Conservation (phyloP, 345 rosid species). For the Eucalyptus coolabah region DNA sequence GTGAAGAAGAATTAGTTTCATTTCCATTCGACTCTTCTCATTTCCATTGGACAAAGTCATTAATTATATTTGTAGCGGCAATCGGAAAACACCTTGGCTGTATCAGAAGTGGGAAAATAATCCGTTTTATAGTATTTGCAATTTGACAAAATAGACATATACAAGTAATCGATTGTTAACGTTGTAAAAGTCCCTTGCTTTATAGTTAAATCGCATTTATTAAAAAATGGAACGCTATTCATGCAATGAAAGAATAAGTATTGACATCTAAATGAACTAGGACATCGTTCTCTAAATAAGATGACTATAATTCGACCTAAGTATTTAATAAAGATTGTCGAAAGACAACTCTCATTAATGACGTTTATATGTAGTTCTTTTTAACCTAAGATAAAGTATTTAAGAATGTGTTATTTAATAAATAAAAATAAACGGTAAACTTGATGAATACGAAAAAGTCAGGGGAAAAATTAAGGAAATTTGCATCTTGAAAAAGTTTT, state of each 20-base stretch:
- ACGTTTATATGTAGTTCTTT: not conserved
- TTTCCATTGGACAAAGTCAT: not conserved
- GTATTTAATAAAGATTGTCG: not conserved
- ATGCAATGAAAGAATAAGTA: not conserved
- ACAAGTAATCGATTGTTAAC: not conserved
- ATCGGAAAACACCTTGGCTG: not conserved
- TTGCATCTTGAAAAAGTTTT: not conserved
- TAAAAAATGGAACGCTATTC: not conserved
- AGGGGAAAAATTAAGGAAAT: not conserved
- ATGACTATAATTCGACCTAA: not conserved
- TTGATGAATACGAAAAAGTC: not conserved
- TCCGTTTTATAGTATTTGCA: not conserved
- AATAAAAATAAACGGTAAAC: not conserved
- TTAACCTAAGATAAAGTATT: not conserved
- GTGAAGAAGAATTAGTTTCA: not conserved
- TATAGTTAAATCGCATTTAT: conserved; percentile 25
- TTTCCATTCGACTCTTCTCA: not conserved
- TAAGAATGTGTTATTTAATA: not conserved
- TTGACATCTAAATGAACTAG: not conserved
- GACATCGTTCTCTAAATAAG: not conserved
- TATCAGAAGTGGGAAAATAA: not conserved
- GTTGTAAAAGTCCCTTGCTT: not conserved
- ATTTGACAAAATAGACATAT: not conserved
- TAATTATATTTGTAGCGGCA: not conserved
- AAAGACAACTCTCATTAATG: not conserved